These are phyloP conservation scores for Rhodofomes roseus DNA, from an alignment of 1,284 basidiomycete genomes.

Conservation along the genomic window DNA sequence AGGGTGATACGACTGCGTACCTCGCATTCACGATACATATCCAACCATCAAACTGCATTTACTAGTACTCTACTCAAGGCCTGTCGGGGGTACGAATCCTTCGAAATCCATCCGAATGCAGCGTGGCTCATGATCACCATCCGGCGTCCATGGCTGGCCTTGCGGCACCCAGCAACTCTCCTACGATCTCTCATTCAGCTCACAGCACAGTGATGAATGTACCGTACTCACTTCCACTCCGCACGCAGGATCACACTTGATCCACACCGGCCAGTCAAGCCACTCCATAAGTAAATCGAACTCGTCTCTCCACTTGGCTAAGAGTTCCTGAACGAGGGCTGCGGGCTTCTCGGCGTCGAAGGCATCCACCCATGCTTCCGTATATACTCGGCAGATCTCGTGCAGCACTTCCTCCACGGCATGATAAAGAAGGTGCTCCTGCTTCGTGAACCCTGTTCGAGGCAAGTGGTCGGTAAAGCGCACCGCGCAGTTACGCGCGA, in stretches of 20 bases:
- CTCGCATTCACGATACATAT: too few species aligned
- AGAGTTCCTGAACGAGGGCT: neutral
- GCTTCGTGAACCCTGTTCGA: neutral
- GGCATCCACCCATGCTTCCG: neutral
- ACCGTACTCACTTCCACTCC: neutral
- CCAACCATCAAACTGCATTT: too few species aligned
- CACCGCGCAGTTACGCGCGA: neutral
- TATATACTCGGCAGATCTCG: neutral
- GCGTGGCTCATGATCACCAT: neutral
- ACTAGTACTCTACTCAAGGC: neutral
- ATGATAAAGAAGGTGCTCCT: neutral
- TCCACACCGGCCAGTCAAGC: neutral
- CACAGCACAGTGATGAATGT: neutral
- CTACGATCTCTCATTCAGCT: neutral
- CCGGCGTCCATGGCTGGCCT: neutral
- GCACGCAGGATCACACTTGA: neutral
- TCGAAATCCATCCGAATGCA: neutral
- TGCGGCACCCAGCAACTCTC: neutral
- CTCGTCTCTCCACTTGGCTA: neutral
- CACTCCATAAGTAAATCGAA: neutral
- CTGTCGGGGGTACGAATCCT: too few species aligned
- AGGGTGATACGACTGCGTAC: too few species aligned
- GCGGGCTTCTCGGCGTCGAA: neutral
- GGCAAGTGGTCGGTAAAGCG: neutral
- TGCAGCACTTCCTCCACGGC: neutral